Percentiles rank a stretch among this genome's conserved stretches.
Conservation (phyloP, 2,329 filamentous ascomycete genomes). For the Diaporthe sp. region DNA sequence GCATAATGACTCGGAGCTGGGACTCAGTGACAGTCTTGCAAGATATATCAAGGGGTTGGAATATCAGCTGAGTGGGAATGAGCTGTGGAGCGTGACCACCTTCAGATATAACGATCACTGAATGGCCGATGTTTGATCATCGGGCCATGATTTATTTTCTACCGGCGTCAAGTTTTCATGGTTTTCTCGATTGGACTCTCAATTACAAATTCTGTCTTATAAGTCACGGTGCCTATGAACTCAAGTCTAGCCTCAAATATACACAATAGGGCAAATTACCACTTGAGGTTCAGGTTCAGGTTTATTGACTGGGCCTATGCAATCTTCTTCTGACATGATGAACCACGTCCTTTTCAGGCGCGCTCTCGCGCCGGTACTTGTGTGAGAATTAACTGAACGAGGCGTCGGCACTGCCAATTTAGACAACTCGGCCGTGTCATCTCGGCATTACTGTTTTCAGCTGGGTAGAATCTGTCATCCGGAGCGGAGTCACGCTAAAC, state of each 20-base stretch:
- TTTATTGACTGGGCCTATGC: background rate
- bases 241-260: background rate
- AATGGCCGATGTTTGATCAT: background rate
- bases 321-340: background rate
- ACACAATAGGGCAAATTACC: background rate
- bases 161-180: background rate
- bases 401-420: background rate
- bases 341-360: background rate
- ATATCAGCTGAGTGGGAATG: conserved; percentile 48
- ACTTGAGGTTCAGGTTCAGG: background rate
- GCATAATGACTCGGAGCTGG: background rate
- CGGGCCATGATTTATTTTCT: background rate
- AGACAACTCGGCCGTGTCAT: background rate
- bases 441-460: background rate
- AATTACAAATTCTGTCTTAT: background rate
- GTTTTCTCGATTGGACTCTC: background rate
- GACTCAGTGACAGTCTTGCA: background rate
- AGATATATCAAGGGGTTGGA: conserved; percentile 52
- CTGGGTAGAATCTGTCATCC: background rate
- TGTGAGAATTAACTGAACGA: background rate
- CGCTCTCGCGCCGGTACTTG: background rate
- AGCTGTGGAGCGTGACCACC: conserved; percentile 48
- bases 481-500: background rate
- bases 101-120: conserved; percentile 43
- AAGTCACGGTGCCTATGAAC: background rate